Evolutionary conservation across 2,329 filamentous ascomycete genomes (phyloP).

Genomic region (Fusarium protoensiforme): DNA sequence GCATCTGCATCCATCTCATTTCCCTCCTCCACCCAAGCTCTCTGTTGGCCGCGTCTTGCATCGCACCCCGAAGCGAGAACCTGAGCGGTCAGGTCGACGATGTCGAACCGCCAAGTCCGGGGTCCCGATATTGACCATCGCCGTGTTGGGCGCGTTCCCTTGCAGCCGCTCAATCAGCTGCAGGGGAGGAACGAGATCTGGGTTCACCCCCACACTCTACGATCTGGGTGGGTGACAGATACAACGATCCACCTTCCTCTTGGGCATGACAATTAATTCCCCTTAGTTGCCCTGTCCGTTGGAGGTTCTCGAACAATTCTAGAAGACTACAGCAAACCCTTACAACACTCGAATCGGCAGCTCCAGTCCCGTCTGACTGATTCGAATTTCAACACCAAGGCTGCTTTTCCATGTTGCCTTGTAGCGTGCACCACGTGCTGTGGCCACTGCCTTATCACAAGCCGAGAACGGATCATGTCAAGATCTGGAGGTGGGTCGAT

Average conservation of each 20-base stretch:
- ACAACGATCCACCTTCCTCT: conserved; percentile 32
- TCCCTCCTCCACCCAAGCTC: background rate
- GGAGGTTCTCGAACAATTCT: background rate
- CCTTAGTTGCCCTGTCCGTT: background rate
- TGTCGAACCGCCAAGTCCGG: conserved; percentile 3
- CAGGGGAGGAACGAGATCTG: conserved; percentile 36
- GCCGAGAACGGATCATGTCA: background rate
- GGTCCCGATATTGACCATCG: conserved; percentile 19
- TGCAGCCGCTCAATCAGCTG: conserved; percentile 33
- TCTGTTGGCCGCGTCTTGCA: background rate
- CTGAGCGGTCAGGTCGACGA: conserved; percentile 24
- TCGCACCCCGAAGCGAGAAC: background rate
- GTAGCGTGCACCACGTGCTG: background rate
- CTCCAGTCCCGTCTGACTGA: background rate
- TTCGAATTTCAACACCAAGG: background rate
- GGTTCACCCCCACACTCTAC: conserved; percentile 35
- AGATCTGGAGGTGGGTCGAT: conserved; percentile 5
- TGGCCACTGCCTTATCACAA: background rate
- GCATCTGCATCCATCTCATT: conserved; percentile 1
- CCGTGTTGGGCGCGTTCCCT: conserved; percentile 22
- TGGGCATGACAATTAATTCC: background rate
- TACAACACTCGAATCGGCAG: background rate
- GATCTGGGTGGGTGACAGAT: conserved; percentile 25
- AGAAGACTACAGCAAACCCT: background rate
- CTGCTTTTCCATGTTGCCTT: background rate